Evolutionary conservation across 495 filamentous ascomycete species (phyloP), one percentile per base, ranked within the genome.

Genomic region (Penicillium steckii): DNA sequence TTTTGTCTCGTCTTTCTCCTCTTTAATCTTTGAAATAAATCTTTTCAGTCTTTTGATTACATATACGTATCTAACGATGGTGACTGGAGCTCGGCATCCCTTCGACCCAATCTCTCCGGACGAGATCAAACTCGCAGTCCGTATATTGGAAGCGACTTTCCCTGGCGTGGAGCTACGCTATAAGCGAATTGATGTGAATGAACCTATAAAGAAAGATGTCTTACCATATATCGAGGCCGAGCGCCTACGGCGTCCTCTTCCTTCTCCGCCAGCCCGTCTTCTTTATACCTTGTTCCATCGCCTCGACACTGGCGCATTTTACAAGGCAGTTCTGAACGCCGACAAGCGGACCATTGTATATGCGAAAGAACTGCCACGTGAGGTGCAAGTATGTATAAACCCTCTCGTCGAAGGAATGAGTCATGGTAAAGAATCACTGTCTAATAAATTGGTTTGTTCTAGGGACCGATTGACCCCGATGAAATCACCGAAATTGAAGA

Each of bases 231-330:
- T 73, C 27, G 70, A 73, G 42, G 70, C 70, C 7, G 70, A 73
- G 48, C 58, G 68, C 21, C 48, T 71, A 24, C 62, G 66, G 12
- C 59, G 64, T 35, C 66, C 70, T 2, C 45, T 73, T 15, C 70
- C 70, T 8, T 32, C 57, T 5, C 57, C 61, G 7, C 70, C 70
- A 7, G 62, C 68, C 4, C 66, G 70, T 18, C 55, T 74, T 8
- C 56, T 74, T n/a, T 68, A 72, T 23, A 67, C 63, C n/a, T 61
- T 73, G 15, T 74, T 73, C 52, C 70, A 74, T 44, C 68, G 69
- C 17, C 51, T 65, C 24, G 68, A 73, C 21, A 70, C 55, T 12
- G 68, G 68, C n/a, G 68, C 65, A 27, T 73, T 74, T 38, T 64
- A 60, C 44, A 73, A 74, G 48, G 70, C 60, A 0, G 46, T 73